These are phyloP conservation scores for Cylindrotheca fusiformis DNA, from an alignment of 108 stramenopile species.

Conservation along the genomic window DNA sequence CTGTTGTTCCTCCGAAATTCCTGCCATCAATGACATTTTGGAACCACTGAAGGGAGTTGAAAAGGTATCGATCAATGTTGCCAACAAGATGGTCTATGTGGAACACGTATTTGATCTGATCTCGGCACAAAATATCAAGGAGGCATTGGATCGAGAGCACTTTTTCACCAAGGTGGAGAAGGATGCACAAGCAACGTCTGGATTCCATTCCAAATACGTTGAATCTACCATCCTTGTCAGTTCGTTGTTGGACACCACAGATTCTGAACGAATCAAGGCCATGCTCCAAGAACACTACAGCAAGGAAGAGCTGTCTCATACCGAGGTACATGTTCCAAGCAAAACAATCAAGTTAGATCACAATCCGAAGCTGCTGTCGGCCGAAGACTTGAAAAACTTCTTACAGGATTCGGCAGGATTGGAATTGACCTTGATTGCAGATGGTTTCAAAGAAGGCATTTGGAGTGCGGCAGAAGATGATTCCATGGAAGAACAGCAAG, in stretches of 20 bases:
- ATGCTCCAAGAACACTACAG: too few relatives aligned
- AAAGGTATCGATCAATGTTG: constrained; percentile 71
- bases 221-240: constrained; percentile 62
- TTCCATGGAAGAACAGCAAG: constrained; percentile 22
- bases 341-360: too few relatives aligned
- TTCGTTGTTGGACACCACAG: constrained; percentile 45
- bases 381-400: too few relatives aligned
- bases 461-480: constrained; percentile 61
- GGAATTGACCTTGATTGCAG: constrained; percentile 33
- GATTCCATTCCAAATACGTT: too few relatives aligned
- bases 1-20: constrained; percentile 83
- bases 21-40: constrained; percentile 54
- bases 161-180: constrained; percentile 68
- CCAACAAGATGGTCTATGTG: constrained; percentile 70
- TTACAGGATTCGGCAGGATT: constrained; percentile 40
- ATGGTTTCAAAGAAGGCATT: constrained; percentile 60
- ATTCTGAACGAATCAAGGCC: too few relatives aligned
- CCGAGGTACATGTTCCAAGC: too few relatives aligned
- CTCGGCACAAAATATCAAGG: constrained; percentile 41
- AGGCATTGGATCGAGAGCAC: constrained; percentile 44
- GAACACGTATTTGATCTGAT: constrained; percentile 55
- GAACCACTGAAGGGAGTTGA: constrained; percentile 65
- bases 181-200: too few relatives aligned
- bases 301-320: too few relatives aligned
- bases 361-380: too few relatives aligned